These are phyloP conservation scores for Cyberlindnera veronae DNA, from an alignment of 805 yeast genomes.

Conservation along the genomic window DNA sequence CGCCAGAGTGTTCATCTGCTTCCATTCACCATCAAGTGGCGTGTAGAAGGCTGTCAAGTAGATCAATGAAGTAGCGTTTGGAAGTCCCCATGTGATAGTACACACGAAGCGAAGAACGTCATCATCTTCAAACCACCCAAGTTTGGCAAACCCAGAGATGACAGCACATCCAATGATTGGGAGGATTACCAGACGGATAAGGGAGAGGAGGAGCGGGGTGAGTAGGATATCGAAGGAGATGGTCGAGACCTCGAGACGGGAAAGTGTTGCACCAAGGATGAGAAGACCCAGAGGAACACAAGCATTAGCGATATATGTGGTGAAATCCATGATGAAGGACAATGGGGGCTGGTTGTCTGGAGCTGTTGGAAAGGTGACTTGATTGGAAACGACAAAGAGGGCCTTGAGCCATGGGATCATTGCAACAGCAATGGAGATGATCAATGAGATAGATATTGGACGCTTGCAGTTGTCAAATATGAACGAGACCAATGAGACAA, in stretches of 20 bases:
- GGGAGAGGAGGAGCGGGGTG: constrained; percentile 56
- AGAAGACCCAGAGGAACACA: constrained; percentile 87
- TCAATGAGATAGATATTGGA: constrained; percentile 72
- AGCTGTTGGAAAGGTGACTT: constrained; percentile 54
- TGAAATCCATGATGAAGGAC: constrained; percentile 81
- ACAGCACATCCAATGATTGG: constrained; percentile 79
- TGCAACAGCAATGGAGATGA: constrained; percentile 61
- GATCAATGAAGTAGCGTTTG: constrained; percentile 85
- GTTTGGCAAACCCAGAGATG: constrained; percentile 55
- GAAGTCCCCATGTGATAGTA: constrained; percentile 73
- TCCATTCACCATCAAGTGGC: constrained; percentile 36
- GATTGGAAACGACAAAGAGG: constrained; percentile 51
- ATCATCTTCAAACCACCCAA: constrained; percentile 60
- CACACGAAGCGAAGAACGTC: constrained; percentile 70
- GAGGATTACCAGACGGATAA: constrained; percentile 59
- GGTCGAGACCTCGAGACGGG: constrained; percentile 58
- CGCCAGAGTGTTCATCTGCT: constrained; percentile 4
- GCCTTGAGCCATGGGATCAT: constrained; percentile 89
- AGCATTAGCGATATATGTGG: constrained; percentile 79
- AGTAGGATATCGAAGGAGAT: constrained; percentile 33
- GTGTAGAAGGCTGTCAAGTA: constrained; percentile 86
- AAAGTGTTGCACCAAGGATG: constrained; percentile 83
- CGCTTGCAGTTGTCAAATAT: constrained; percentile 53
- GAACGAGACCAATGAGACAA: constrained; percentile 23
- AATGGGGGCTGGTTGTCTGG: constrained; percentile 87